phyloP scores from a whole-genome alignment of 768 basidiomycete species.

The Sporobolomyces roseus region DNA sequence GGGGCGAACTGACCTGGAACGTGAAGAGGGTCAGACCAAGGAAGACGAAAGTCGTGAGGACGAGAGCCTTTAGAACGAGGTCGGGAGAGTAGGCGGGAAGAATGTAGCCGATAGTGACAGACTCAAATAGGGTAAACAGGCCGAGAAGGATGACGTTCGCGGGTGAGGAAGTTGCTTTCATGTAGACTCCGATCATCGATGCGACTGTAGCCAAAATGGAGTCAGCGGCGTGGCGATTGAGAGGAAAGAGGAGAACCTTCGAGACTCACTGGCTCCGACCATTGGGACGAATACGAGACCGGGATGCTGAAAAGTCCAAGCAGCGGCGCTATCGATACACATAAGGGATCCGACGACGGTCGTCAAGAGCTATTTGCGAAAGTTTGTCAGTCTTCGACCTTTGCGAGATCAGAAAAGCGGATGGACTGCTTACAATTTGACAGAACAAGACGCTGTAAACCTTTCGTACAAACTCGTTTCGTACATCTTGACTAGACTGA shows the following conservation, averaged over 20 bases:
- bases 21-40: conserved; percentile 90
- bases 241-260: not conserved
- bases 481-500: conserved; percentile 57
- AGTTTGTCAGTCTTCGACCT: conserved; percentile 58
- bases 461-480: conserved; percentile 77
- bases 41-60: conserved; percentile 90
- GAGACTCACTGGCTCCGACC: conserved; percentile 20
- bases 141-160: conserved; percentile 78
- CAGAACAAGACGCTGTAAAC: conserved; percentile 68
- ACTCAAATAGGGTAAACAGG: conserved; percentile 85
- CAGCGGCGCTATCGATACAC: conserved; percentile 49
- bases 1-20: conserved; percentile 62
- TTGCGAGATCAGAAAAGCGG: conserved; percentile 44
- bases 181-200: conserved; percentile 75
- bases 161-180: conserved; percentile 88
- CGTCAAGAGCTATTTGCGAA: conserved; percentile 62
- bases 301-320: conserved; percentile 50
- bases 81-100: conserved; percentile 64
- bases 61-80: conserved; percentile 80
- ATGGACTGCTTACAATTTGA: conserved; percentile 52
- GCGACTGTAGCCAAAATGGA: conserved; percentile 54
- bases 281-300: conserved; percentile 47
- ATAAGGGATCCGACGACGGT: conserved; percentile 69
- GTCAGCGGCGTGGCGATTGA: too few species aligned
- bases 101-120: conserved; percentile 80